A percentile compares a stretch with the other conserved stretches of the same genome.
phyloP scores from a whole-genome alignment of 441 rosid species.

The Biscutella laevigata region DNA sequence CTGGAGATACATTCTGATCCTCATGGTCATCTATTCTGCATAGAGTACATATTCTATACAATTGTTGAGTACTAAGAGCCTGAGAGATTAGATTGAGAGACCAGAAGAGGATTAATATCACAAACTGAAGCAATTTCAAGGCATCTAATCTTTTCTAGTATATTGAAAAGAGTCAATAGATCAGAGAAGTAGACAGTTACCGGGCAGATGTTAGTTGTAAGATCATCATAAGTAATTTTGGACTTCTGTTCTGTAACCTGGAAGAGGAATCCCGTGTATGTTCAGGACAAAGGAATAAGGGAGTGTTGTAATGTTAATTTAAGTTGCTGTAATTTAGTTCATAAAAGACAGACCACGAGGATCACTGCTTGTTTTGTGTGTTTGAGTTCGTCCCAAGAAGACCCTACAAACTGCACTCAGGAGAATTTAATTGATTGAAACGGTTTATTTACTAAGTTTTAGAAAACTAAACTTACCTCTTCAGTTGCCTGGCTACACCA shows the following conservation, averaged over 20 bases:
- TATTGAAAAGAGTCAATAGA: not conserved
- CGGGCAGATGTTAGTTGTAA: conserved; percentile 66
- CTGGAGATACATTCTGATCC: conserved; percentile 48
- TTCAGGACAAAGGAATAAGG: conserved; percentile 4
- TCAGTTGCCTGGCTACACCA: conserved; percentile 56
- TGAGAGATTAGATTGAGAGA: conserved; percentile 23
- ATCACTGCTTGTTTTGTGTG: conserved; percentile 64
- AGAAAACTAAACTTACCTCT: conserved; percentile 34
- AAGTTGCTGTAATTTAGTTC: conserved; percentile 4
- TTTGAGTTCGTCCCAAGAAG: conserved; percentile 68
- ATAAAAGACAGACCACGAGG: conserved; percentile 51
- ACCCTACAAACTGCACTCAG: conserved; percentile 46
- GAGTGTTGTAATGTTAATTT: not conserved
- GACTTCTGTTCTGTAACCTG: conserved; percentile 75
- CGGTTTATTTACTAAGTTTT: not conserved
- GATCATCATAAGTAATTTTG: conserved; percentile 57
- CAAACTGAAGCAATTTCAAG: not conserved
- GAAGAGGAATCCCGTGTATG: conserved; percentile 10
- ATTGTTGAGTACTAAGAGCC: conserved; percentile 65
- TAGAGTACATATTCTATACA: conserved; percentile 60
- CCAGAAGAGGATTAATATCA: not conserved
- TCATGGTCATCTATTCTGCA: conserved; percentile 48
- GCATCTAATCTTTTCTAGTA: not conserved
- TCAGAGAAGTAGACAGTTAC: conserved; percentile 36
- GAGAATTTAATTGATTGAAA: not conserved